Conservation (phyloP, 345 rosid genomes). For the Pugionium dolabratum region DNA sequence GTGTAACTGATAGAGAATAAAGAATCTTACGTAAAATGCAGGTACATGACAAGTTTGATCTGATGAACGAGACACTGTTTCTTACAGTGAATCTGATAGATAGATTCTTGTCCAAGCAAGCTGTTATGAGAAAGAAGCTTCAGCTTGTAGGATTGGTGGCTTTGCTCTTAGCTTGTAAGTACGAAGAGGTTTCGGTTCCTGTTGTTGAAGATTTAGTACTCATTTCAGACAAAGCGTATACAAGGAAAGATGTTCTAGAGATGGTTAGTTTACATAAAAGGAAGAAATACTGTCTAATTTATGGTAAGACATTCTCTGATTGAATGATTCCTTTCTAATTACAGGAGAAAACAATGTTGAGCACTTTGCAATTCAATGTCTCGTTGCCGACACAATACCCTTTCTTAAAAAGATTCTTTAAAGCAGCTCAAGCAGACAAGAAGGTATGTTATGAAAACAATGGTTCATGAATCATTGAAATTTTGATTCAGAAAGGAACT, state of each 20-base stretch:
- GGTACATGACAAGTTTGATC: slow-evolving; percentile 97
- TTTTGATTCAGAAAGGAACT: too few species aligned
- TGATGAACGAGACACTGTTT: slow-evolving; percentile 91
- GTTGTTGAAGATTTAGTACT: slow-evolving; percentile 81
- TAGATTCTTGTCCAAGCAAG: slow-evolving; percentile 62
- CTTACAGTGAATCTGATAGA: slow-evolving; percentile 88
- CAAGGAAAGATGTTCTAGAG: slow-evolving; percentile 62
- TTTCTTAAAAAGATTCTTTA: slow-evolving; percentile 85
- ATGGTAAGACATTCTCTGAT: slow-evolving; percentile 10
- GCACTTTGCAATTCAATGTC: slow-evolving; percentile 69
- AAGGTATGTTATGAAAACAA: slow-evolving; percentile 46
- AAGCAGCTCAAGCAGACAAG: slow-evolving; percentile 77
- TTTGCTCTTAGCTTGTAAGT: slow-evolving; percentile 96
- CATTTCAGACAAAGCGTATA: slow-evolving; percentile 88
- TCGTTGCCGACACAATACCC: slow-evolving; percentile 84
- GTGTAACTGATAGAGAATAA: too few species aligned
- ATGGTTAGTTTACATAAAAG: slow-evolving; percentile 48
- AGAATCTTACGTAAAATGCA: slow-evolving; percentile 31
- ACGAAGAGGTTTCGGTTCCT: slow-evolving; percentile 95
- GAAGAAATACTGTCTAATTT: neutral
- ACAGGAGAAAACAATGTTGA: slow-evolving; percentile 84
- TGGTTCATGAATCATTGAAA: neutral
- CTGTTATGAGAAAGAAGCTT: slow-evolving; percentile 73
- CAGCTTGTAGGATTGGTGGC: slow-evolving; percentile 95
- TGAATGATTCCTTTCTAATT: neutral